These are phyloP conservation scores for Aspergillus fijiensis DNA, from an alignment of 2,329 filamentous ascomycete genomes.

Conservation along the genomic window DNA sequence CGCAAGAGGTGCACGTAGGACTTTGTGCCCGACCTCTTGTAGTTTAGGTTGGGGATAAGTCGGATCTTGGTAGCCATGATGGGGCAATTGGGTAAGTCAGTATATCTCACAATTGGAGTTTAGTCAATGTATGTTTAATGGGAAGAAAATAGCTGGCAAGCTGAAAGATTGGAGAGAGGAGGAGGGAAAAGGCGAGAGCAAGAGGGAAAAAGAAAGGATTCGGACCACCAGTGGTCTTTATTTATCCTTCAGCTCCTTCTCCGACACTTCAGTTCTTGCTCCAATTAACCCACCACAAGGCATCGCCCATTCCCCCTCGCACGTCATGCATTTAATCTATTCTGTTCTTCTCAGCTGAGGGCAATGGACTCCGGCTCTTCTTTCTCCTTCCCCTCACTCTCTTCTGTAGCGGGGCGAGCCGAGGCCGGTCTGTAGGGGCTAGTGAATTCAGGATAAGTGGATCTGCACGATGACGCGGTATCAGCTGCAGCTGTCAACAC, in stretches of 20 bases:
- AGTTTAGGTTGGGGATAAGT: conserved; percentile 59
- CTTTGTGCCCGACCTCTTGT: conserved; percentile 59
- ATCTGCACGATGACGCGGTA: not conserved
- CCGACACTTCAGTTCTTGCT: not conserved
- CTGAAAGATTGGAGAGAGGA: too few species aligned
- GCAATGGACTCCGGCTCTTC: not conserved
- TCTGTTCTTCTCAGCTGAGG: not conserved
- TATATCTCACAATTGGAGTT: too few species aligned
- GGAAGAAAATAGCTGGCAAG: too few species aligned
- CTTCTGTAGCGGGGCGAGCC: not conserved
- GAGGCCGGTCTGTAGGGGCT: not conserved
- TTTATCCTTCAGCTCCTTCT: not conserved
- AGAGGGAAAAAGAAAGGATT: not conserved
- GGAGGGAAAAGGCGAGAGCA: not conserved
- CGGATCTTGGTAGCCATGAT: conserved; percentile 48
- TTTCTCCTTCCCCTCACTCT: not conserved
- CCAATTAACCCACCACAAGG: not conserved
- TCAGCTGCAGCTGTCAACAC: not conserved
- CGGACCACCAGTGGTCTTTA: not conserved
- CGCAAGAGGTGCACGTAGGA: conserved; percentile 62
- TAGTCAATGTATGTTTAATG: too few species aligned
- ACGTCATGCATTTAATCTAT: not conserved
- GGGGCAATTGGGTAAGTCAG: not conserved
- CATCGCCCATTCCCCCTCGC: not conserved
- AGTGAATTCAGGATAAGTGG: not conserved